phyloP scores from a whole-genome alignment of 495 filamentous ascomycete genomes.

The Penicillium nucicola region DNA sequence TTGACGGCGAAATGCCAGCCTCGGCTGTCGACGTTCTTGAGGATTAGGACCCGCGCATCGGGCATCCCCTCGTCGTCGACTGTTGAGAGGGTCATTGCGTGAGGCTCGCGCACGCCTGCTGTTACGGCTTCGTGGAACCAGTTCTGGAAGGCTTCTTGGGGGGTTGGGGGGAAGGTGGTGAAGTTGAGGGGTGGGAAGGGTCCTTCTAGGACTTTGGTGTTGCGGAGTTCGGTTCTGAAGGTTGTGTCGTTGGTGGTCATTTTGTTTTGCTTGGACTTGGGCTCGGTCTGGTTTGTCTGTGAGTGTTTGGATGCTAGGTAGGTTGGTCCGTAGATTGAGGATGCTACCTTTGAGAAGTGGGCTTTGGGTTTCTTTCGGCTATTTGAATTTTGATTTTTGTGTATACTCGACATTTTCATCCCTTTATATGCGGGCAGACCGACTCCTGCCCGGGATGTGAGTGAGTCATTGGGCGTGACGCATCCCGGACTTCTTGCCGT shows the following conservation, averaged over 20 bases:
- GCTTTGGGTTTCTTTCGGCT: too few species aligned
- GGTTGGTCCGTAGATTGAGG: too few species aligned
- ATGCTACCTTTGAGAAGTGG: too few species aligned
- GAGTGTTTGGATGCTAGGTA: too few species aligned
- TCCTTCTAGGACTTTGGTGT: slow-evolving; percentile 12
- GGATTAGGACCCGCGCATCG: slow-evolving; percentile 17
- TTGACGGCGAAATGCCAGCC: slow-evolving; percentile 20
- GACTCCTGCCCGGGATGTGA: too few species aligned
- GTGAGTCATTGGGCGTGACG: too few species aligned
- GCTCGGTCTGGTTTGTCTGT: too few species aligned
- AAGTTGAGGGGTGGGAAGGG: slow-evolving; percentile 7
- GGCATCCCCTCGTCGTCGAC: slow-evolving; percentile 15
- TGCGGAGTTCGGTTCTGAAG: slow-evolving; percentile 10
- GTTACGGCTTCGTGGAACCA: slow-evolving; percentile 13
- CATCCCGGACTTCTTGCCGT: too few species aligned
- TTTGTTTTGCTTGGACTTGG: background rate
- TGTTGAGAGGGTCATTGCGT: slow-evolving; percentile 19
- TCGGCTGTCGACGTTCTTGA: slow-evolving; percentile 15
- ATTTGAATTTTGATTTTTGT: too few species aligned
- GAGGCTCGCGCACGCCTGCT: slow-evolving; percentile 8
- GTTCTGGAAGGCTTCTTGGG: slow-evolving; percentile 11
- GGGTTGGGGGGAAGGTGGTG: slow-evolving; percentile 7
- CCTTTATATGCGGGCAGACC: too few species aligned
- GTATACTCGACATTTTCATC: too few species aligned
- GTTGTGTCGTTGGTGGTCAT: background rate